Evolutionary conservation across 2,329 filamentous ascomycete species (phyloP).

Genomic region (Colletotrichum sojae): DNA sequence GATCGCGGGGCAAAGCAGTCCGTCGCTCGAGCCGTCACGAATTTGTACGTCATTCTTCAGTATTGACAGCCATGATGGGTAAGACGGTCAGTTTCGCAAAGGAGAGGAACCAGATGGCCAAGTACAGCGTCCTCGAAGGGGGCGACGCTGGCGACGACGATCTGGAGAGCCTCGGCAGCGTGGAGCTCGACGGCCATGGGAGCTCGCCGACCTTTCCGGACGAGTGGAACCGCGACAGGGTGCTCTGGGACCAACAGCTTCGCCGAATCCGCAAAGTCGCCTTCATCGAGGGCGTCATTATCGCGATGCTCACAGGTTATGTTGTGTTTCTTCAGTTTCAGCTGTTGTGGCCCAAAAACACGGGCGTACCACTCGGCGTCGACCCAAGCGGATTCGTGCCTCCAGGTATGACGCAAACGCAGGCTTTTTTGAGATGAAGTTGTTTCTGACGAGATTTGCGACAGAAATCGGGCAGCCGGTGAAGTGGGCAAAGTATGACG

Average conservation of each 20-base stretch:
- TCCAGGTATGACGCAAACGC: constrained; percentile 1
- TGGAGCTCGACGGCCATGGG: neutral
- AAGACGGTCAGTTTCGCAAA: constrained; percentile 18
- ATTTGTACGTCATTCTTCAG: too few relatives aligned
- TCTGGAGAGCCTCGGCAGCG: constrained; percentile 8
- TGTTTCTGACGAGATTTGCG: neutral
- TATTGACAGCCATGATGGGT: constrained; percentile 2
- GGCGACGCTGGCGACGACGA: constrained; percentile 20
- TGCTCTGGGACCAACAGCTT: constrained; percentile 15
- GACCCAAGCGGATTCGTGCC: constrained; percentile 33
- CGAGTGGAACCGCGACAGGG: constrained; percentile 25
- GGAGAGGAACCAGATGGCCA: neutral
- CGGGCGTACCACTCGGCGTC: constrained; percentile 10
- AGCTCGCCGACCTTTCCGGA: constrained; percentile 20
- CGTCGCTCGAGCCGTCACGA: neutral
- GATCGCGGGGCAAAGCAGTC: neutral
- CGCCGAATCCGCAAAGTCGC: constrained; percentile 8
- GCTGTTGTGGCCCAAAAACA: neutral
- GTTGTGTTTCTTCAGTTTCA: constrained; percentile 14
- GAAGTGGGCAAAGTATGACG: constrained; percentile 32
- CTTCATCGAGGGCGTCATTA: constrained; percentile 8
- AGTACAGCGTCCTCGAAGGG: constrained; percentile 18
- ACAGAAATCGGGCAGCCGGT: constrained; percentile 29
- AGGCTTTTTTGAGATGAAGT: neutral
- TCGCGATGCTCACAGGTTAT: constrained; percentile 6